phyloP scores from a whole-genome alignment of 768 basidiomycete species.

The Boletus eberwhitei region DNA sequence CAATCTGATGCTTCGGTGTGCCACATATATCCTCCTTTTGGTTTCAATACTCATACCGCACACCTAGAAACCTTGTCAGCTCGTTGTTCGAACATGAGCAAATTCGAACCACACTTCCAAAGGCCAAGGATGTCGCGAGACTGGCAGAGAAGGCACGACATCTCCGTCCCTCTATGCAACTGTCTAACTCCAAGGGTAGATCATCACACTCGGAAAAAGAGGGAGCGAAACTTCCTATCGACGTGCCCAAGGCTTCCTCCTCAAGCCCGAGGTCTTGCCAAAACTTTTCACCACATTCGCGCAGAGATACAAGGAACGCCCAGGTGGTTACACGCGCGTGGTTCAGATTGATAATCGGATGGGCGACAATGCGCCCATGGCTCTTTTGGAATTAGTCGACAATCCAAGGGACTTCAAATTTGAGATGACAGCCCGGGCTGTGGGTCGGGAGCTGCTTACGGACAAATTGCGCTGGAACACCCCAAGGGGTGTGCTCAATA shows the following conservation, averaged over 20 bases:
- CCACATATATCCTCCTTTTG: not conserved
- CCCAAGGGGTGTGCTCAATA: slow-evolving; percentile 47
- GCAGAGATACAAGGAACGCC: slow-evolving; percentile 72
- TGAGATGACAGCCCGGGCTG: slow-evolving; percentile 83
- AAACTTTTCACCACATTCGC: slow-evolving; percentile 83
- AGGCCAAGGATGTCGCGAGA: slow-evolving; percentile 88
- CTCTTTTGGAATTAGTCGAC: slow-evolving; percentile 94
- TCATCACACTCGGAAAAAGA: slow-evolving; percentile 91
- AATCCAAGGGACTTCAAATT: slow-evolving; percentile 84
- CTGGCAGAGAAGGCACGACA: slow-evolving; percentile 82
- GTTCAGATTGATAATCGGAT: slow-evolving; percentile 85
- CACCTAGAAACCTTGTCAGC: slow-evolving; percentile 81
- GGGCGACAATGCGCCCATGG: slow-evolving; percentile 92
- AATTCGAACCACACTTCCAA: slow-evolving; percentile 92
- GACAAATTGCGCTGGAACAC: slow-evolving; percentile 46
- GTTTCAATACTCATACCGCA: slow-evolving; percentile 5
- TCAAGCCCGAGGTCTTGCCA: slow-evolving; percentile 66
- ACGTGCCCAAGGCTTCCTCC: slow-evolving; percentile 74
- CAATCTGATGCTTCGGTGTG: slow-evolving; percentile 87
- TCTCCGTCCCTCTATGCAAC: not conserved
- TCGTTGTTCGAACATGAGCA: slow-evolving; percentile 93
- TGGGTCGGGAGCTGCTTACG: slow-evolving; percentile 79
- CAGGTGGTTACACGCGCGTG: slow-evolving; percentile 94
- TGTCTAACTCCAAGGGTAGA: slow-evolving; percentile 39
- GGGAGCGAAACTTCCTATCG: slow-evolving; percentile 67